Evolutionary conservation across 352 stramenopile species (phyloP).

Genomic region (Phytophthora sp.): DNA sequence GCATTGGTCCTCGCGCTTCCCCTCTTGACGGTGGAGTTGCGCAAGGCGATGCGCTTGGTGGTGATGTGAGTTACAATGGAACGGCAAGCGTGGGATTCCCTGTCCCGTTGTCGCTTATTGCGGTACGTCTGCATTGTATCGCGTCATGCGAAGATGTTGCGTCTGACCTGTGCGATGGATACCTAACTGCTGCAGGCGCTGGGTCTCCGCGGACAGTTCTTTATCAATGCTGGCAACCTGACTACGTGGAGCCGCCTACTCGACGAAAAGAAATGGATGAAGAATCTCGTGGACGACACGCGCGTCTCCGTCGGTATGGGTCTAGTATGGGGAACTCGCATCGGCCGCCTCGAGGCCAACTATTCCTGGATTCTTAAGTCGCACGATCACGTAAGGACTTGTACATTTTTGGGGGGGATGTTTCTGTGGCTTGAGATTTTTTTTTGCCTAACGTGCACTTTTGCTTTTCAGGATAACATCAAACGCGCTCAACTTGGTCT

Average conservation of each 20-base stretch:
- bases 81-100: constrained; percentile 89
- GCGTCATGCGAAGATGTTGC: background rate
- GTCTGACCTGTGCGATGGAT: constrained; percentile 16
- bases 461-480: constrained; percentile 76
- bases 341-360: constrained; percentile 91
- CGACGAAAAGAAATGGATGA: constrained; percentile 91
- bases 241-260: constrained; percentile 85
- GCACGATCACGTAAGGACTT: constrained; percentile 66
- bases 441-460: constrained; percentile 5
- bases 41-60: constrained; percentile 86
- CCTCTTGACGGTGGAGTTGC: constrained; percentile 85
- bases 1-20: constrained; percentile 86
- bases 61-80: constrained; percentile 89
- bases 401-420: background rate
- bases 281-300: constrained; percentile 87
- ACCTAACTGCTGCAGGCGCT: constrained; percentile 53
- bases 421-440: background rate
- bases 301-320: constrained; percentile 86
- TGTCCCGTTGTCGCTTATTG: constrained; percentile 81
- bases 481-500: constrained; percentile 87
- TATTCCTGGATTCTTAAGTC: constrained; percentile 92
- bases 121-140: constrained; percentile 49
- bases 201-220: constrained; percentile 88
- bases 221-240: constrained; percentile 91
- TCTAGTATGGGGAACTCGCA: constrained; percentile 85